Percentiles rank a stretch among this genome's conserved stretches.
Evolutionary conservation across 2,329 filamentous ascomycete species (phyloP).

Genomic region (Escovopsis sp.): DNA sequence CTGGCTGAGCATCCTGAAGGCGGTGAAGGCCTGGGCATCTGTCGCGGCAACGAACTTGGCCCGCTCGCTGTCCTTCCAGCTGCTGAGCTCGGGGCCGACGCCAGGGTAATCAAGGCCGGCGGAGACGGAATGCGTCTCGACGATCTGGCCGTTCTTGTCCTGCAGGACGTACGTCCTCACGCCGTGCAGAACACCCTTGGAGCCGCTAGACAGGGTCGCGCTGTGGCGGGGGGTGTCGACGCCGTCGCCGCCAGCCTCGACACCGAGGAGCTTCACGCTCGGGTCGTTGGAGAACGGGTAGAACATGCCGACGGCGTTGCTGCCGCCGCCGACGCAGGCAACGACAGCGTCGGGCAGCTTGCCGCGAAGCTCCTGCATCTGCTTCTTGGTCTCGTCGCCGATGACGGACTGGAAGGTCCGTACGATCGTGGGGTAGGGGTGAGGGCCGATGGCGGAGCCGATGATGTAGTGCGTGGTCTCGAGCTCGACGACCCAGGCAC

Average conservation of each 20-base stretch:
- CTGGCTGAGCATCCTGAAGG: conserved; percentile 73
- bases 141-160: conserved; percentile 82
- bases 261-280: conserved; percentile 75
- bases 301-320: conserved; percentile 96
- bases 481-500: conserved; percentile 85
- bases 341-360: conserved; percentile 93
- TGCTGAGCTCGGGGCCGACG: conserved; percentile 81
- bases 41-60: conserved; percentile 86
- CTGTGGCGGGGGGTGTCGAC: conserved; percentile 74
- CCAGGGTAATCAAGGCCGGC: conserved; percentile 95
- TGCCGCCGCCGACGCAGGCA: conserved; percentile 89
- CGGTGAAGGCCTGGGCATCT: conserved; percentile 76
- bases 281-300: conserved; percentile 83
- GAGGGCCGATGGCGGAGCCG: conserved; percentile 90
- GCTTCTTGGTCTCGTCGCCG: conserved; percentile 82
- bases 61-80: conserved; percentile 81
- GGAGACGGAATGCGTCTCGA: conserved; percentile 90
- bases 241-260: conserved; percentile 91
- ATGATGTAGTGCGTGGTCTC: conserved; percentile 97
- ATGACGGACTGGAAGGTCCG: conserved; percentile 97
- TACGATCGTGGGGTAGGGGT: conserved; percentile 95
- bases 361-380: conserved; percentile 72
- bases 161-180: conserved; percentile 94
- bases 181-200: conserved; percentile 87
- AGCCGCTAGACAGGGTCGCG: conserved; percentile 73